Evolutionary conservation across 2,329 filamentous ascomycete species (phyloP).

Genomic region (Trichoderma sp.): DNA sequence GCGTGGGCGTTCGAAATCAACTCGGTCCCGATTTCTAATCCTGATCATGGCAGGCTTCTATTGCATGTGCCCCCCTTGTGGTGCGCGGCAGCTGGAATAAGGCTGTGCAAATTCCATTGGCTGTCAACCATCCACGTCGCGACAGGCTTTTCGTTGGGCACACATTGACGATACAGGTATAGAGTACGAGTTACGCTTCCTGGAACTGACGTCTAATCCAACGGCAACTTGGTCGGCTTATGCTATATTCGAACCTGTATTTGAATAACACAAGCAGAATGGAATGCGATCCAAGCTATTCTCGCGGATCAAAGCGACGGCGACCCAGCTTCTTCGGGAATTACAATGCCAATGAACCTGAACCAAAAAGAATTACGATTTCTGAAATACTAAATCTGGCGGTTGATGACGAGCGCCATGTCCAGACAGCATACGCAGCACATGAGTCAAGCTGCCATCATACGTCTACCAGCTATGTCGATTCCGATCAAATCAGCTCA

Average conservation of each 20-base stretch:
- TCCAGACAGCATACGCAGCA: background rate
- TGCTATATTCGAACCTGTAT: background rate
- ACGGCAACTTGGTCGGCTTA: background rate
- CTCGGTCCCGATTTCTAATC: too few relatives aligned
- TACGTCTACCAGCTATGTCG: background rate
- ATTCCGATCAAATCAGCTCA: background rate
- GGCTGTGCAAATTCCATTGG: constrained; percentile 3
- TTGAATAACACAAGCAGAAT: background rate
- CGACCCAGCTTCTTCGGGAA: background rate
- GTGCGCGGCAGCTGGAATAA: background rate
- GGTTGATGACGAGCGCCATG: background rate
- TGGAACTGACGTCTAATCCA: background rate
- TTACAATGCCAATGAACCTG: too few relatives aligned
- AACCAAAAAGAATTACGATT: background rate
- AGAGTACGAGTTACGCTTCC: background rate
- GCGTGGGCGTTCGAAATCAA: too few relatives aligned
- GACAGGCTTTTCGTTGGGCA: background rate
- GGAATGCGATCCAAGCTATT: background rate
- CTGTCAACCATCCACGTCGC: background rate
- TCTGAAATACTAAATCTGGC: too few relatives aligned
- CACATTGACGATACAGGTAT: background rate
- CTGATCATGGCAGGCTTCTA: background rate
- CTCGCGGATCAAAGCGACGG: background rate
- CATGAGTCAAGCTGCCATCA: background rate
- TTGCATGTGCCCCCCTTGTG: too few relatives aligned